Evolutionary conservation across 2,329 filamentous ascomycete species (phyloP).

Genomic region (Capronia epimyces): DNA sequence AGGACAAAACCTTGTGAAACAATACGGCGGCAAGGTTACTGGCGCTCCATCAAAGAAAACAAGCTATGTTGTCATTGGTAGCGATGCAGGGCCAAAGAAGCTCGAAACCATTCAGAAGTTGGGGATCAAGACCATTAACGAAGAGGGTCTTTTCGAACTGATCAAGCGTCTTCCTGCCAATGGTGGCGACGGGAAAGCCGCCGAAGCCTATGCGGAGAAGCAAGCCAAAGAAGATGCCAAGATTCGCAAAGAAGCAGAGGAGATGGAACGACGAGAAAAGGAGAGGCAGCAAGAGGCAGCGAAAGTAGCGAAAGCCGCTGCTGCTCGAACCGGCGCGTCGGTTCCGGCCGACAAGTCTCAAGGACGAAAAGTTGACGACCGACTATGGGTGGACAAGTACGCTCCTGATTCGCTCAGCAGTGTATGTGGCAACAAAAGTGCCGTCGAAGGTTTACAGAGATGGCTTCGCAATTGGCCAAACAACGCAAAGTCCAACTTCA

Average conservation of each 20-base stretch:
- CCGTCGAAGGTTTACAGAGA: constrained; percentile 80
- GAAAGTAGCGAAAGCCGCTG: constrained; percentile 39
- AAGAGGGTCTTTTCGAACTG: constrained; percentile 82
- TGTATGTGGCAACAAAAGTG: constrained; percentile 89
- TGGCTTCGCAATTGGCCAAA: constrained; percentile 84
- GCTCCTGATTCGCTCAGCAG: constrained; percentile 77
- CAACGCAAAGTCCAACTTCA: constrained; percentile 73
- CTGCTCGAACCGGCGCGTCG: constrained; percentile 38
- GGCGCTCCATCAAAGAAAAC: constrained; percentile 84
- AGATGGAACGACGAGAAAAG: constrained; percentile 80
- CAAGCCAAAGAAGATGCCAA: constrained; percentile 78
- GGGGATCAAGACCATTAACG: constrained; percentile 85
- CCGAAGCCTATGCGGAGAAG: constrained; percentile 78
- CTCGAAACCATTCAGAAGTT: constrained; percentile 75
- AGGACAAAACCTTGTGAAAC: constrained; percentile 78
- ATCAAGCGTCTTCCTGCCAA: constrained; percentile 76
- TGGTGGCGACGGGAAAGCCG: constrained; percentile 82
- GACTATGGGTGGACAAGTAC: constrained; percentile 92
- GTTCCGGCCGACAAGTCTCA: constrained; percentile 39
- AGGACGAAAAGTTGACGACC: constrained; percentile 48
- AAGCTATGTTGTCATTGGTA: constrained; percentile 83
- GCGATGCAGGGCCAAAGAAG: constrained; percentile 89
- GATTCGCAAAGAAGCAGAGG: constrained; percentile 69
- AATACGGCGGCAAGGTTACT: constrained; percentile 88
- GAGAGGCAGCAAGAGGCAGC: constrained; percentile 43